phyloP scores from a whole-genome alignment of 2,329 filamentous ascomycete species.

The Macrophomina pseudophaseolina region DNA sequence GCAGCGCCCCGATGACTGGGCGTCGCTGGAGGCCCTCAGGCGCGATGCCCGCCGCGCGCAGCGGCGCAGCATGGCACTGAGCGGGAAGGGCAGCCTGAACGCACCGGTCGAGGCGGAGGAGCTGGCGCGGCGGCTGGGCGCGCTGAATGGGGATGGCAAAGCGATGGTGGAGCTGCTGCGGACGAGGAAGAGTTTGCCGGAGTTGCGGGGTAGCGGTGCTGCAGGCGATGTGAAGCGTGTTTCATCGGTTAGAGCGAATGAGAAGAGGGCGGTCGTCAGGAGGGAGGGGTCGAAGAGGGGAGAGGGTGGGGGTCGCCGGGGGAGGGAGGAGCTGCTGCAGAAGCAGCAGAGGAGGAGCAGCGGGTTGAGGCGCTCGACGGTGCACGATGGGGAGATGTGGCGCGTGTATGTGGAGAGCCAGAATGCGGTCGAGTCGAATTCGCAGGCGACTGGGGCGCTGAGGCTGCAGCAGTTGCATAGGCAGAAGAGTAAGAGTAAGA shows the following conservation, averaged over 20 bases:
- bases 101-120: not conserved
- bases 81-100: not conserved
- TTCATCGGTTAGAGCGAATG: not conserved
- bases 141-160: not conserved
- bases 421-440: not conserved
- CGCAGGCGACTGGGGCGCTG: not conserved
- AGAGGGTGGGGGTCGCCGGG: not conserved
- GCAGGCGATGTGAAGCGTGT: not conserved
- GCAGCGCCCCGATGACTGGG: not conserved
- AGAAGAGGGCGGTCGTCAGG: not conserved
- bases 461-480: not conserved
- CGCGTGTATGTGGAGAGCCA: slow-evolving; percentile 3
- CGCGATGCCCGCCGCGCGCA: slow-evolving; percentile 3
- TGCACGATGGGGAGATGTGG: not conserved
- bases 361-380: not conserved
- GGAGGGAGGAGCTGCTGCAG: not conserved
- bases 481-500: not conserved
- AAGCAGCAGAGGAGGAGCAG: not conserved
- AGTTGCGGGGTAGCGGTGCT: not conserved
- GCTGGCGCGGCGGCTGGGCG: not conserved
- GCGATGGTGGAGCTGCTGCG: not conserved
- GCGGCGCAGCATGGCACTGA: not conserved
- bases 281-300: not conserved
- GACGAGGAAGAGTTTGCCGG: not conserved
- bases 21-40: not conserved